Percentiles rank a stretch among this genome's conserved stretches.
These are phyloP conservation scores for Jaltomata sinuosa DNA, from an alignment of 257 asterid species.

Conservation along the genomic window DNA sequence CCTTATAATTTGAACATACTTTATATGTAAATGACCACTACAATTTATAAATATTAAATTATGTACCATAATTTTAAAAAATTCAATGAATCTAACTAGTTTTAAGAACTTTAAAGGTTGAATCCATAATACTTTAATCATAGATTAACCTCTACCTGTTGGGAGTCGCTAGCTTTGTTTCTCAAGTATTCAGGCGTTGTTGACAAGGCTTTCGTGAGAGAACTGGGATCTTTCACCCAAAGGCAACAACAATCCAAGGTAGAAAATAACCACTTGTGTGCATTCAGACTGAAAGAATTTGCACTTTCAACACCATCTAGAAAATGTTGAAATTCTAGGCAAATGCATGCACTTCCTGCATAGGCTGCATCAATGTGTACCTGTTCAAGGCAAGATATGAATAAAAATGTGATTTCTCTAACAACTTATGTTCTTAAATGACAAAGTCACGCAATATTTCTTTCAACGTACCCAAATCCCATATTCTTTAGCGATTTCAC, in stretches of 20 bases:
- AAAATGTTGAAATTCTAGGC: slow-evolving; percentile 52
- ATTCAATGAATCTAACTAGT: no score
- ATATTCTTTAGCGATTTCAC: slow-evolving; percentile 42
- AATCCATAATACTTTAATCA: no score
- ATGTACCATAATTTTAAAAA: no score
- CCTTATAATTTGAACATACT: no score
- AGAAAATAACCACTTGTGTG: slow-evolving; percentile 59
- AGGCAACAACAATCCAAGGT: slow-evolving; percentile 53
- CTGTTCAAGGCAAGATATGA: no score
- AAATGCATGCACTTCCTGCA: slow-evolving; percentile 65
- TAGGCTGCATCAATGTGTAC: slow-evolving; percentile 63
- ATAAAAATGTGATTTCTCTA: no score
- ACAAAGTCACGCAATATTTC: no score
- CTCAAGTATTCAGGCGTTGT: slow-evolving; percentile 51
- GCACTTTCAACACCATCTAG: slow-evolving; percentile 56
- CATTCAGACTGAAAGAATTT: slow-evolving; percentile 53
- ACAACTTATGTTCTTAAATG: no score
- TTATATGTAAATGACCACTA: no score
- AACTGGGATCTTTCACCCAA: slow-evolving; percentile 57
- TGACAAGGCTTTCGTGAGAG: slow-evolving; percentile 38
- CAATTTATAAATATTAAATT: no score
- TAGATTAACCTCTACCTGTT: neutral
- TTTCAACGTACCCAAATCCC: slow-evolving; percentile 49
- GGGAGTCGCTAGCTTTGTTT: slow-evolving; percentile 44
- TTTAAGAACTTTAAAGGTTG: no score